Evolutionary conservation across 495 filamentous ascomycete genomes (phyloP).

Genomic region (Pseudoneurospora amorphoporcata): DNA sequence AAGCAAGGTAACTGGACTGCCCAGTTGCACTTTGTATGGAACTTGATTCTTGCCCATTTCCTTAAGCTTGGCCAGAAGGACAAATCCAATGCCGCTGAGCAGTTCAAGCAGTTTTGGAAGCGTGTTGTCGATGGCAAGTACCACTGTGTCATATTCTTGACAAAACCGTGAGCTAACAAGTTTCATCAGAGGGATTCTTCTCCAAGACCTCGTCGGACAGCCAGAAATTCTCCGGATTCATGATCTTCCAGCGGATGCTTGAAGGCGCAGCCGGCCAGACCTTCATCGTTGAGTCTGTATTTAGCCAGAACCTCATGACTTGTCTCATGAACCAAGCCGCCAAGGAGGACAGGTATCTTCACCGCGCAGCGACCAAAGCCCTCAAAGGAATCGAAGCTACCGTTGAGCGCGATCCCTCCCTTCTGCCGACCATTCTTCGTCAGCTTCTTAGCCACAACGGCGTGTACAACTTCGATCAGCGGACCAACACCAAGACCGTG

Average conservation of each 20-base stretch:
- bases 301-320: constrained; percentile 73
- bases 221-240: constrained; percentile 84
- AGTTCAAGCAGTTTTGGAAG: constrained; percentile 79
- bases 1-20: constrained; percentile 60
- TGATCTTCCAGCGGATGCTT: constrained; percentile 67
- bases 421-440: constrained; percentile 49
- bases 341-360: constrained; percentile 74
- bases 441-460: constrained; percentile 60
- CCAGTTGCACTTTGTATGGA: constrained; percentile 83
- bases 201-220: constrained; percentile 68
- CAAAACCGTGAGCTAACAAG: constrained; percentile 14
- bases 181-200: constrained; percentile 61
- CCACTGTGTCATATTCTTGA: background rate
- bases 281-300: constrained; percentile 38
- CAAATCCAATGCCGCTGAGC: constrained; percentile 19
- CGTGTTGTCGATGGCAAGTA: constrained; percentile 73
- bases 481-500: constrained; percentile 81
- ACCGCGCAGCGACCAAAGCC: constrained; percentile 65
- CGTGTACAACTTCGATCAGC: constrained; percentile 69
- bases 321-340: constrained; percentile 80
- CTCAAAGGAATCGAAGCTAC: constrained; percentile 55
- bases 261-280: constrained; percentile 29
- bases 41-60: constrained; percentile 52
- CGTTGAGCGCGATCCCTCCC: constrained; percentile 52
- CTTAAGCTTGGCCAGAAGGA: constrained; percentile 22